Percentiles rank a stretch among this genome's conserved stretches.
These are phyloP conservation scores for Puccinia polysora DNA, from an alignment of 1,284 basidiomycete genomes.

Conservation along the genomic window DNA sequence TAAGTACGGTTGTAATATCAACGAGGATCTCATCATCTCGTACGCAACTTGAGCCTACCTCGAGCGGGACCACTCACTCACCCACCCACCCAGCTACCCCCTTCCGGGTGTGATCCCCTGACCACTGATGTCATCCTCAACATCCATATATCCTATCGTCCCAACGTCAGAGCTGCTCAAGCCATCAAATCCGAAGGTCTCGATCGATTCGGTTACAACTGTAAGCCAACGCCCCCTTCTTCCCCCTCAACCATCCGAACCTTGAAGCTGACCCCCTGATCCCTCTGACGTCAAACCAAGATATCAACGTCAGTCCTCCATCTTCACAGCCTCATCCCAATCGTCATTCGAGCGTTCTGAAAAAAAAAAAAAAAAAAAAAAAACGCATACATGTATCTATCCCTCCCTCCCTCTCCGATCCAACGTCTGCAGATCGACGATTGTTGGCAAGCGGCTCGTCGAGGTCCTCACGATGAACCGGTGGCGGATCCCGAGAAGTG, in stretches of 20 bases:
- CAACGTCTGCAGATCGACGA: constrained; percentile 49
- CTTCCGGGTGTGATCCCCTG: too few relatives aligned
- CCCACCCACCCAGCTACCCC: too few relatives aligned
- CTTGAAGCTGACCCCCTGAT: constrained; percentile 41
- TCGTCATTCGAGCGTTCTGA: too few relatives aligned
- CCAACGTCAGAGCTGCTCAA: constrained; percentile 17
- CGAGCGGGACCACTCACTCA: too few relatives aligned
- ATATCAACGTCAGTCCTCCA: constrained; percentile 26
- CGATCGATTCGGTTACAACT: constrained; percentile 31
- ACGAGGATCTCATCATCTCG: constrained; percentile 49
- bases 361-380: too few relatives aligned
- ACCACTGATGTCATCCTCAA: too few relatives aligned
- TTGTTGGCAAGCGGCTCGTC: constrained; percentile 54
- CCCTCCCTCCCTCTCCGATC: too few relatives aligned
- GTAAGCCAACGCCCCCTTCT: background rate
- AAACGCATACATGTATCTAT: constrained; percentile 5
- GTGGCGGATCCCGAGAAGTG: constrained; percentile 51
- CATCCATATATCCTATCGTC: too few relatives aligned
- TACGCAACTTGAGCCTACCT: too few relatives aligned
- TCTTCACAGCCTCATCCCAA: background rate
- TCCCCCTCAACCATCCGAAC: background rate
- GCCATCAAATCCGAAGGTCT: constrained; percentile 34
- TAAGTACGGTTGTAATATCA: constrained; percentile 51
- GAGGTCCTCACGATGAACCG: constrained; percentile 48
- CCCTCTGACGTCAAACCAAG: background rate